phyloP scores from a whole-genome alignment of 164 flowering plant species.

The Sextonia rubra region DNA sequence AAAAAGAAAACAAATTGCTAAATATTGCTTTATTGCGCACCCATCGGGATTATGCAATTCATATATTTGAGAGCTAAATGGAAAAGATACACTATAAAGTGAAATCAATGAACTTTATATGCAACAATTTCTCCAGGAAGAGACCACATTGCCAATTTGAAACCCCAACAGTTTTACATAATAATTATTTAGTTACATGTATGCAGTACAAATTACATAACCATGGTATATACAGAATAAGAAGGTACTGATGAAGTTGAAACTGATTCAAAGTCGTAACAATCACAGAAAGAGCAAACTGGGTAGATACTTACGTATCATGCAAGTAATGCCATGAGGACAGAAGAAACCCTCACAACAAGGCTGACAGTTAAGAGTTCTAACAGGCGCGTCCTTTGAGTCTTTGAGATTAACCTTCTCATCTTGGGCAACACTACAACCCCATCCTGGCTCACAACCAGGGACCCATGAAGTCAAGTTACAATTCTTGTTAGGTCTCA shows the following conservation, averaged over 20 bases:
- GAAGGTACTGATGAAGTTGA: no score
- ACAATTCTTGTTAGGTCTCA: slow-evolving; percentile 81
- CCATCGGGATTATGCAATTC: no score
- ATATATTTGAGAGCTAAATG: no score
- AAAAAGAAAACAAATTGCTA: no score
- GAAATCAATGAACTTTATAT: no score
- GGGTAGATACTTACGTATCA: slow-evolving; percentile 79
- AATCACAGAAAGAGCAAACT: neutral
- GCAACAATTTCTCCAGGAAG: no score
- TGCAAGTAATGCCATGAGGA: slow-evolving; percentile 85
- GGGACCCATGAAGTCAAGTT: slow-evolving; percentile 66
- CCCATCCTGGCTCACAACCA: slow-evolving; percentile 99
- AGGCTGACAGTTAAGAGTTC: slow-evolving; percentile 50
- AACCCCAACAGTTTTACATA: neutral
- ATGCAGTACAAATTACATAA: no score
- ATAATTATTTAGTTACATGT: neutral
- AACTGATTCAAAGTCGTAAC: no score
- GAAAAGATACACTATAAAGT: no score
- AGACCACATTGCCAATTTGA: no score
- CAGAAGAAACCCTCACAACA: slow-evolving; percentile 98
- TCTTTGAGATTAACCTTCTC: slow-evolving; percentile 48
- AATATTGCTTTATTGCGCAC: no score
- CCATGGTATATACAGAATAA: no score
- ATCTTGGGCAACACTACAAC: slow-evolving; percentile 42
- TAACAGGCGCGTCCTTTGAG: slow-evolving; percentile 40